Base-by-base conservation (phyloP, 2,329 filamentous ascomycete species). In the Nigrospora sphaerica region DNA sequence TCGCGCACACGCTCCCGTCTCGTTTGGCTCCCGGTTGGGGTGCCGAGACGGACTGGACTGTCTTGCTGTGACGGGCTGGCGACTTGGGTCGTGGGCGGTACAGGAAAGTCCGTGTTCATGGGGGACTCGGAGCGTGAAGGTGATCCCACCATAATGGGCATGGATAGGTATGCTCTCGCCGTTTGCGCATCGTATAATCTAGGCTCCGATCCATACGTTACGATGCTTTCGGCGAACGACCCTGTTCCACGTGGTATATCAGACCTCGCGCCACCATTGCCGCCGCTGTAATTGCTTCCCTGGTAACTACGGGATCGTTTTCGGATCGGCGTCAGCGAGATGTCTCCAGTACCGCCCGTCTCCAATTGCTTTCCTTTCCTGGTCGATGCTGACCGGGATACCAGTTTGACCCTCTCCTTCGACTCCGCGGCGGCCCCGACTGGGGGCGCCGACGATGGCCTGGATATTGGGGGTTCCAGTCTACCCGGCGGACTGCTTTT, bases 141-240 rank as follows among this genome's bases (percentile, higher is more conserved):
- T 1, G 56, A 50, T 4, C 54, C 55, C 3, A 60, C 52, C 10
- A 62, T 49, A 12, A 64, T 59, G 3, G 62, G 60, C 1, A 57
- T 54, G 3, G 54, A 54, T 11, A 56, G 56, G 39, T 60, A 57
- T 6, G 58, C 60, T 31, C 52, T 58, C 9, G 62, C 61, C 2
- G 61, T 60, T 46, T 58, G 55, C n/a, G 64, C 64, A 46, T 61
- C 61, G 6, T 60, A 51, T 2, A 62, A 39, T n/a, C 59, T 57
- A 1, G 63, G 61, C 12, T 63, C 64, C 1, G 59, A 64, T 18
- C 54, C 57, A 12, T 56, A 58, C 4, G 62, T 62, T n/a, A 55
- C 50, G 18, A 67, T 52, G 49, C 65, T 67, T 19, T 62, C 61
- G 7, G 60, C 54, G 12, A 63, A 55, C 11, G 63, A 67, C 5